These are phyloP conservation scores for Aaosphaeria arxii DNA, from an alignment of 2,329 filamentous ascomycete genomes.

Conservation along the genomic window DNA sequence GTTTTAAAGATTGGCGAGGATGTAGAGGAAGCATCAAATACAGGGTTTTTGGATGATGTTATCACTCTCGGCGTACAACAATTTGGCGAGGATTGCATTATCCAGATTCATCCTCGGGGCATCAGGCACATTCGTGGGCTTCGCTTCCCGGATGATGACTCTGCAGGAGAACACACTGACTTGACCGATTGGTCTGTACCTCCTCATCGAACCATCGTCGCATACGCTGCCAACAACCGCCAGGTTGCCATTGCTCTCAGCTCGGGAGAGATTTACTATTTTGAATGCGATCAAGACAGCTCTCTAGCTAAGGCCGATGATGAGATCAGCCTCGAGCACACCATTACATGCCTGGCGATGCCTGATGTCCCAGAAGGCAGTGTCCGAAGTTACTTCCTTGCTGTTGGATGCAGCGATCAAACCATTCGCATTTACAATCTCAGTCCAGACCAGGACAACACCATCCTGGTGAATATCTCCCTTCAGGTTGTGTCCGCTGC, in stretches of 20 bases:
- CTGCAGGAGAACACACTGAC: slow-evolving; percentile 46
- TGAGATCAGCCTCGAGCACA: slow-evolving; percentile 91
- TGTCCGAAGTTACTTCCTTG: slow-evolving; percentile 84
- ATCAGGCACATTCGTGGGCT: slow-evolving; percentile 83
- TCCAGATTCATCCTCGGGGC: slow-evolving; percentile 95
- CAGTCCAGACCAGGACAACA: slow-evolving; percentile 75
- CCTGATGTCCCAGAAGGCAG: slow-evolving; percentile 90
- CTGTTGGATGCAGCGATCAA: slow-evolving; percentile 94
- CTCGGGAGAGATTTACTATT: slow-evolving; percentile 95
- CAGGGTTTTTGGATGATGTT: slow-evolving; percentile 84
- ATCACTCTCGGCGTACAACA: slow-evolving; percentile 91
- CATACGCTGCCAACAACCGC: slow-evolving; percentile 86
- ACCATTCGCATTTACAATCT: slow-evolving; percentile 91
- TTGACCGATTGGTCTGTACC: slow-evolving; percentile 94
- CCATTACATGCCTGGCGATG: slow-evolving; percentile 90
- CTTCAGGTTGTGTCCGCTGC: slow-evolving; percentile 90
- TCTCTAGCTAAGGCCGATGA: slow-evolving; percentile 90
- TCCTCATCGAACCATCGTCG: slow-evolving; percentile 90
- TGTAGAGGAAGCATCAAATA: slow-evolving; percentile 92
- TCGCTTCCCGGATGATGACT: slow-evolving; percentile 20
- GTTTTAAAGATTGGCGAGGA: slow-evolving; percentile 95
- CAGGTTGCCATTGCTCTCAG: slow-evolving; percentile 93
- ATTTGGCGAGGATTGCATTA: slow-evolving; percentile 85
- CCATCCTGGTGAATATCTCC: slow-evolving; percentile 77
- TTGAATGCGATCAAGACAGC: slow-evolving; percentile 92